Conservation (phyloP, 345 rosid genomes). For the Salix suchowensis region DNA sequence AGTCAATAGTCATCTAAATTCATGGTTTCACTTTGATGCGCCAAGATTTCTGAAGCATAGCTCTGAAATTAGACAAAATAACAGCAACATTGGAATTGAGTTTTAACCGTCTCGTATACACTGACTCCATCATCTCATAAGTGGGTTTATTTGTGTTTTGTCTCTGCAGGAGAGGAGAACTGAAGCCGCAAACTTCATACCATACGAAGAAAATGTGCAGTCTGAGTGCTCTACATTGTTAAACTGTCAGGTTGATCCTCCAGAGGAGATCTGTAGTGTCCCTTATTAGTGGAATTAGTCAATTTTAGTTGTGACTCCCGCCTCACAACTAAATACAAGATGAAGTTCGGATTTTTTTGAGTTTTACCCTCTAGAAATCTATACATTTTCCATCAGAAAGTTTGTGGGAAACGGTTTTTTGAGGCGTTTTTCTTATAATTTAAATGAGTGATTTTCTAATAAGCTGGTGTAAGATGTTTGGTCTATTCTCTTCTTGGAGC, state of each 20-base stretch:
- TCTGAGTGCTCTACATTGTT: slow-evolving; percentile 2
- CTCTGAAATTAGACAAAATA: too few relatives aligned
- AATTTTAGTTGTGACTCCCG: slow-evolving; percentile 17
- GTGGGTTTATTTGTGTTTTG: background rate
- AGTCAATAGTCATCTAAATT: too few relatives aligned
- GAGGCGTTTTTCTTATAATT: too few relatives aligned
- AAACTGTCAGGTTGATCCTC: slow-evolving; percentile 25
- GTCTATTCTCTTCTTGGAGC: too few relatives aligned
- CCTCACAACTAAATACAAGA: slow-evolving; percentile 16
- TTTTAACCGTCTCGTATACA: background rate
- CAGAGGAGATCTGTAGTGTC: slow-evolving; percentile 19
- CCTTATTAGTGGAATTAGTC: slow-evolving; percentile 5
- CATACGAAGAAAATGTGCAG: slow-evolving; percentile 11
- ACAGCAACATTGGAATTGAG: background rate
- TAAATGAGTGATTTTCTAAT: too few relatives aligned
- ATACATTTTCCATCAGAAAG: too few relatives aligned
- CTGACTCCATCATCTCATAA: background rate
- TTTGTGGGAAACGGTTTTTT: too few relatives aligned
- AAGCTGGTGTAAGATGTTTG: too few relatives aligned
- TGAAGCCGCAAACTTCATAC: slow-evolving; percentile 8
- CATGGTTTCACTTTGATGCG: too few relatives aligned
- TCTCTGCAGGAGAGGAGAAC: slow-evolving; percentile 32
- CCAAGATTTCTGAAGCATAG: too few relatives aligned
- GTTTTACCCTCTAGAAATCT: too few relatives aligned
- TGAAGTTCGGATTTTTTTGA: slow-evolving; percentile 5